Conservation (phyloP, 108 stramenopile species). For the Nannochloropsis gaditana region DNA sequence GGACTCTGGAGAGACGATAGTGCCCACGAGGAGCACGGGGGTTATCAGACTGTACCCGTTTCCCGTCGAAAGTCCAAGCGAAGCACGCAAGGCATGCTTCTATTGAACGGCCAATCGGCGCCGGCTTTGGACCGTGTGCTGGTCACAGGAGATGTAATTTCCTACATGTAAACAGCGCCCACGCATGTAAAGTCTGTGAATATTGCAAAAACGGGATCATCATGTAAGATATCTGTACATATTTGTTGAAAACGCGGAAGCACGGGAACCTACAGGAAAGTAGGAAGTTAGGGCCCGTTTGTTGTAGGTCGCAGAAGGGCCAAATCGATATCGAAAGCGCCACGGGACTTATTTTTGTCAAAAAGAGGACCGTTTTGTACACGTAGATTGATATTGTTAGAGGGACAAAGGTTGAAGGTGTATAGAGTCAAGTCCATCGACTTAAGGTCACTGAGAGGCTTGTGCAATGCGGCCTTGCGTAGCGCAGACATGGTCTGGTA, state of each 20-base stretch:
- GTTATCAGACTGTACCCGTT: neutral
- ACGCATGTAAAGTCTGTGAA: neutral
- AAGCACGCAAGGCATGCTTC: constrained; percentile 5
- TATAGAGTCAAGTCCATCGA: too few relatives aligned
- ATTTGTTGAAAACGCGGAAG: neutral
- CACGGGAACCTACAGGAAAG: neutral
- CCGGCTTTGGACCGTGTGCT: neutral
- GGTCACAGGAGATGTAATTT: neutral
- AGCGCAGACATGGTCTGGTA: too few relatives aligned
- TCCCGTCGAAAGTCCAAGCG: neutral
- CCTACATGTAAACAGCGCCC: neutral
- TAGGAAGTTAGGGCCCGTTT: neutral
- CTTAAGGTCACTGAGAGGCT: too few relatives aligned
- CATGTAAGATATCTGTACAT: neutral
- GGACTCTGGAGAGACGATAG: too few relatives aligned
- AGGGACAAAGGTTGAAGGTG: too few relatives aligned
- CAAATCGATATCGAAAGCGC: too few relatives aligned
- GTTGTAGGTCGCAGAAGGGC: too few relatives aligned
- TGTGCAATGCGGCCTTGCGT: too few relatives aligned
- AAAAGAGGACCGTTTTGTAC: too few relatives aligned
- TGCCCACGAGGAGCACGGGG: neutral
- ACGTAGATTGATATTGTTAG: too few relatives aligned
- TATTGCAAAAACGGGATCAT: neutral
- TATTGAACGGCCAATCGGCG: neutral
- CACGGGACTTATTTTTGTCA: too few relatives aligned